These are phyloP conservation scores for Syzygium oleosum DNA, from an alignment of 345 rosid species.

Conservation along the genomic window DNA sequence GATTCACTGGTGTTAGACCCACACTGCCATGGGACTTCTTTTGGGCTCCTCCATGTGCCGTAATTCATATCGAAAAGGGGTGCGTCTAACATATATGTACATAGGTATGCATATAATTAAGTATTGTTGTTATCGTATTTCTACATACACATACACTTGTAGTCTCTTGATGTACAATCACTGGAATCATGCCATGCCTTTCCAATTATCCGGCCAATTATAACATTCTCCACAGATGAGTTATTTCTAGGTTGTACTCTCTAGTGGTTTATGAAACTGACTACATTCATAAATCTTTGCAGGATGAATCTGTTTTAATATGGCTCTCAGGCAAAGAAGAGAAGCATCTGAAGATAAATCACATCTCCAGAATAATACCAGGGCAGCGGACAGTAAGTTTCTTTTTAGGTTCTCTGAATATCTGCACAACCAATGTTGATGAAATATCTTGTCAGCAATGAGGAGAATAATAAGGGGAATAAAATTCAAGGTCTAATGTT, in stretches of 20 bases:
- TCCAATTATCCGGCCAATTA: background rate
- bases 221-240: background rate
- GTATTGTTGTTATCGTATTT: background rate
- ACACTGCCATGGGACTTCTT: background rate
- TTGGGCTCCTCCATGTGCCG: background rate
- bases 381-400: conserved; percentile 78
- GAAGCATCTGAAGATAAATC: conserved; percentile 59
- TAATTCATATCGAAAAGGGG: background rate
- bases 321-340: conserved; percentile 78
- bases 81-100: background rate
- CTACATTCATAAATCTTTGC: background rate
- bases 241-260: background rate
- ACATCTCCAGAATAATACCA: conserved; percentile 62
- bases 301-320: conserved; percentile 73
- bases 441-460: background rate
- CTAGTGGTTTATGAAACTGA: background rate
- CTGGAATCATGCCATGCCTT: background rate
- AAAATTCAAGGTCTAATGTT: background rate
- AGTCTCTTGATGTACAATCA: background rate
- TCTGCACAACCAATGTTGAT: background rate
- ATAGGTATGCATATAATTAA: background rate
- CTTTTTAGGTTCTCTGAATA: background rate
- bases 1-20: background rate
- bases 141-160: background rate
- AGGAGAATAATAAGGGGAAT: background rate